Evolutionary conservation across 2,329 filamentous ascomycete genomes (phyloP).

Genomic region (Penicillium glabrum): DNA sequence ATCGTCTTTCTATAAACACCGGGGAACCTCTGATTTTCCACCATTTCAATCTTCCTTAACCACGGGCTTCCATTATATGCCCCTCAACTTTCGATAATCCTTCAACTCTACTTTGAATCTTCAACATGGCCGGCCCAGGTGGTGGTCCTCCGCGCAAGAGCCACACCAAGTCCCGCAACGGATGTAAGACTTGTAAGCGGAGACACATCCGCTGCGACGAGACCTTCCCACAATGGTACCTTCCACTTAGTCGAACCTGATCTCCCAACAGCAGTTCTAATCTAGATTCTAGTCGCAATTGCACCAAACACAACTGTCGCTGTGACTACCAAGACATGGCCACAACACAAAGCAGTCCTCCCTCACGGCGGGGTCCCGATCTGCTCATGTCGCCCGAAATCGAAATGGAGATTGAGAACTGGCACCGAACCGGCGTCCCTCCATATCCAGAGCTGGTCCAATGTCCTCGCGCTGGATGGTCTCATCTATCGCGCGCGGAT

Average conservation of each 20-base stretch:
- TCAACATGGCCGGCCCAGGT: slow-evolving; percentile 81
- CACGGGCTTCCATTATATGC: neutral
- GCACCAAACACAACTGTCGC: slow-evolving; percentile 97
- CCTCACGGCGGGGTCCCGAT: slow-evolving; percentile 55
- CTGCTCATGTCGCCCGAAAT: slow-evolving; percentile 86
- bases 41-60: neutral
- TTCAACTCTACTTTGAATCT: neutral
- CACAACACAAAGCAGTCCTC: slow-evolving; percentile 56
- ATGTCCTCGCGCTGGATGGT: slow-evolving; percentile 71
- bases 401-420: slow-evolving; percentile 75
- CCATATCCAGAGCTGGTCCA: slow-evolving; percentile 81
- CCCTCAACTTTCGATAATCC: neutral
- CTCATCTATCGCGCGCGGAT: slow-evolving; percentile 72
- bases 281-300: slow-evolving; percentile 71
- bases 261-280: slow-evolving; percentile 10
- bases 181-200: slow-evolving; percentile 96
- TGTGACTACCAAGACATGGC: slow-evolving; percentile 96
- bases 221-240: slow-evolving; percentile 94
- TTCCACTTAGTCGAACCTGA: slow-evolving; percentile 22
- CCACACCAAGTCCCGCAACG: slow-evolving; percentile 98
- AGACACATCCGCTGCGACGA: slow-evolving; percentile 98
- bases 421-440: slow-evolving; percentile 80
- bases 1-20: slow-evolving; percentile 5
- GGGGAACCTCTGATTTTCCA: neutral
- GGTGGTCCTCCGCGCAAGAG: slow-evolving; percentile 87